Base-by-base conservation (phyloP, 2,329 filamentous ascomycete genomes). In the Cladophialophora chaetospira region DNA sequence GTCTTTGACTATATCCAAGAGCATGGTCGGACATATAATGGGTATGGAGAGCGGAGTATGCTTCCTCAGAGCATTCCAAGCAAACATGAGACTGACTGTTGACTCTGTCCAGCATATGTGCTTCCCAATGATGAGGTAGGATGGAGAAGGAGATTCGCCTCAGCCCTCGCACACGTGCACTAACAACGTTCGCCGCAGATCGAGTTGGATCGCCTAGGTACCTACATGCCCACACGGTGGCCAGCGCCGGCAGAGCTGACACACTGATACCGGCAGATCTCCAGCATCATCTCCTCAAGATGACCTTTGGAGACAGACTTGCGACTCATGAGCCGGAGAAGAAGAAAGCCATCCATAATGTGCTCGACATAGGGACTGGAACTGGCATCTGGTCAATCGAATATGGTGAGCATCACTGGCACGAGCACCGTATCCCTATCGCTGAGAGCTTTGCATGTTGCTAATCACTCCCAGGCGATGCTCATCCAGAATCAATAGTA, bases 371-470 rank as follows among this genome's bases (percentile, higher is more conserved):
- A 19, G 71, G 71, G 1, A 73, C 71, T 2, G 71, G 71, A 0
- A 72, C 71, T 2, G 71, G 71, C 1, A 70, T 72, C 40, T 73
- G 71, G 71, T 70, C 71, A 13, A 70, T 72, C 28, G 71, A 72
- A 42, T 70, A 31, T 17, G 57, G 57, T 54, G 40, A 47, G 51
- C 11, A 8, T 2, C 26, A 15, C n/a, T 8, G 2, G 23, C 10
- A n/a, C 21, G 3, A 15, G n/a, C 23, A 6, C 21, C 8, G 11
- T n/a, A n/a, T n/a, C n/a, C n/a, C n/a, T n/a, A n/a, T n/a, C n/a
- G n/a, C n/a, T n/a, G n/a, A n/a, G n/a, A n/a, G n/a, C n/a, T n/a
- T n/a, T n/a, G n/a, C n/a, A n/a, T n/a, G n/a, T n/a, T n/a, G n/a
- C n/a, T n/a, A n/a, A n/a, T n/a, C n/a, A n/a, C n/a, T n/a, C n/a